These are phyloP conservation scores for Dipodascus geniculatus DNA, from an alignment of 805 yeast species.

Conservation along the genomic window DNA sequence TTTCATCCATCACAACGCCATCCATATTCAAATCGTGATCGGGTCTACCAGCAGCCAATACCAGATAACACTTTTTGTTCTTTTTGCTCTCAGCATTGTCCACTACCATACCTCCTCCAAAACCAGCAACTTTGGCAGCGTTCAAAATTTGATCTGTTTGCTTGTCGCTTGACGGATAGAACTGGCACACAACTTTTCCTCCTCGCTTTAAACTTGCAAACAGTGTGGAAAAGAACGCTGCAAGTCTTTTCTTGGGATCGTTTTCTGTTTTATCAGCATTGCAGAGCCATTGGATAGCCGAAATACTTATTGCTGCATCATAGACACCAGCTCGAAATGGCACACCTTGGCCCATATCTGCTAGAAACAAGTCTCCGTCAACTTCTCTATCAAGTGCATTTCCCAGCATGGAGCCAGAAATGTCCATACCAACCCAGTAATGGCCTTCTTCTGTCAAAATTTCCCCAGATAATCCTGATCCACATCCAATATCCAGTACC, in stretches of 20 bases:
- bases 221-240: constrained; percentile 76
- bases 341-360: constrained; percentile 88
- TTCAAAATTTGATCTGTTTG: constrained; percentile 68
- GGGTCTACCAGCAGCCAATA: constrained; percentile 76
- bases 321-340: constrained; percentile 95
- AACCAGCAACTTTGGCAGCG: constrained; percentile 90
- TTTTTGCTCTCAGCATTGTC: constrained; percentile 91
- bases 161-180: constrained; percentile 82
- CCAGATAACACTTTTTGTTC: constrained; percentile 83
- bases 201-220: constrained; percentile 83
- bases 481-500: constrained; percentile 89
- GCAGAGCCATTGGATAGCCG: constrained; percentile 96
- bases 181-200: constrained; percentile 95
- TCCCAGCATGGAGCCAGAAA: constrained; percentile 90
- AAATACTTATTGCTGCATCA: constrained; percentile 90
- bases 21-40: constrained; percentile 63
- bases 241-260: constrained; percentile 74
- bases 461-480: constrained; percentile 93
- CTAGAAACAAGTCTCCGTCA: constrained; percentile 84
- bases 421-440: constrained; percentile 93
- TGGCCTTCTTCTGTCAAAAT: constrained; percentile 89
- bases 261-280: constrained; percentile 78
- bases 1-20: constrained; percentile 67
- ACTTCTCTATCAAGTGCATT: constrained; percentile 86
- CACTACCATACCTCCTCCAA: constrained; percentile 88